Evolutionary conservation across 1,139 yeast genomes (phyloP).

Genomic region (Lodderomyces jiufengensis): DNA sequence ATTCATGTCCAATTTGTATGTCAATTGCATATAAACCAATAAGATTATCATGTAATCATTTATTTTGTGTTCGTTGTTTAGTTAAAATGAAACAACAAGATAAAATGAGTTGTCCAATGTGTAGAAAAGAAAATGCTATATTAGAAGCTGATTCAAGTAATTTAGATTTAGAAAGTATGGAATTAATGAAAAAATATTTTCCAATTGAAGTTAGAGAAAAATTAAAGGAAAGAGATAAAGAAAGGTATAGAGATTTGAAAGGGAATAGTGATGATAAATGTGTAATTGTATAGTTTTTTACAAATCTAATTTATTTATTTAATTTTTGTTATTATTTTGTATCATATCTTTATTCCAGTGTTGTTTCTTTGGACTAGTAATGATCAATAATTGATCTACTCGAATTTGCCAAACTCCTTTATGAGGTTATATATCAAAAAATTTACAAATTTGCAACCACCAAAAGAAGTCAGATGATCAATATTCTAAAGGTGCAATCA

Average conservation of each 20-base stretch:
- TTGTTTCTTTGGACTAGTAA: no score
- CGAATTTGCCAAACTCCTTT: no score
- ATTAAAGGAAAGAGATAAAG: slow-evolving; percentile 55
- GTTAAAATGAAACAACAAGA: slow-evolving; percentile 59
- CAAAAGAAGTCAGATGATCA: no score
- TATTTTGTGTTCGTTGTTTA: slow-evolving; percentile 69
- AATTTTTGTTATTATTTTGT: no score
- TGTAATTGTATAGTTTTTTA: slow-evolving; percentile 17
- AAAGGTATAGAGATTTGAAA: slow-evolving; percentile 35
- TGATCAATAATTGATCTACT: no score
- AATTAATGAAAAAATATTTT: slow-evolving; percentile 54
- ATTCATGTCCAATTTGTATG: slow-evolving; percentile 69
- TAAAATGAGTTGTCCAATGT: slow-evolving; percentile 64
- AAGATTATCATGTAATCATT: slow-evolving; percentile 56
- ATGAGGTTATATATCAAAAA: no score
- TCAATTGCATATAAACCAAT: slow-evolving; percentile 71
- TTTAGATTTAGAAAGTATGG: slow-evolving; percentile 53
- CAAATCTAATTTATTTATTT: no score
- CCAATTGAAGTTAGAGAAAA: slow-evolving; percentile 66
- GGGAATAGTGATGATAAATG: slow-evolving; percentile 23
- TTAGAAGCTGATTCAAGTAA: slow-evolving; percentile 56
- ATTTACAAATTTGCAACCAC: no score
- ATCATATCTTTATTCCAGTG: no score
- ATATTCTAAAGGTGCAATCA: background rate
- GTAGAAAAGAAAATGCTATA: slow-evolving; percentile 53